Percentiles rank a stretch among this genome's conserved stretches.
These are phyloP conservation scores for Colletotrichum endophyticum DNA, from an alignment of 2,329 filamentous ascomycete genomes.

Conservation along the genomic window DNA sequence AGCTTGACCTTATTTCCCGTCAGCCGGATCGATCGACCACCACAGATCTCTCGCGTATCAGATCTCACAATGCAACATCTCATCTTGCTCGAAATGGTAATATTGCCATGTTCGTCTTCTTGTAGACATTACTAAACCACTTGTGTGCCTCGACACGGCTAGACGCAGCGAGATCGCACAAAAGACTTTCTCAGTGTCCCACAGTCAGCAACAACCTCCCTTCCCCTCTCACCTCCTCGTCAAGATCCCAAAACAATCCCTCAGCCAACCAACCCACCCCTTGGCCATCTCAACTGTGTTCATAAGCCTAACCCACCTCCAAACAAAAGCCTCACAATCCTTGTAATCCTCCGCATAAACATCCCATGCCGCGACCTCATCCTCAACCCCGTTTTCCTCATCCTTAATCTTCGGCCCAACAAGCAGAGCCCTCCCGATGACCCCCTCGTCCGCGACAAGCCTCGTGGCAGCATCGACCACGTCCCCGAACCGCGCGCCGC, in stretches of 20 bases:
- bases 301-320: constrained; percentile 57
- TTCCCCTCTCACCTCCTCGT: not conserved
- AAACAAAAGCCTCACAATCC: constrained; percentile 59
- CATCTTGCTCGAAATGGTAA: not conserved
- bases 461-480: constrained; percentile 69
- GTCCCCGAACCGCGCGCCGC: constrained; percentile 56
- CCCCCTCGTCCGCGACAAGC: constrained; percentile 61
- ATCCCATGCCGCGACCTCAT: constrained; percentile 60
- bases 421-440: constrained; percentile 61
- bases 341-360: constrained; percentile 64
- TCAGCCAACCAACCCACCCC: constrained; percentile 58
- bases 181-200: not conserved
- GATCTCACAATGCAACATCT: not conserved
- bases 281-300: constrained; percentile 53
- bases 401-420: constrained; percentile 52
- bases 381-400: not conserved
- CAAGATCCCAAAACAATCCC: constrained; percentile 21
- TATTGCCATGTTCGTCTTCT: not conserved
- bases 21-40: not conserved
- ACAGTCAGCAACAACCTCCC: not conserved
- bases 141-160: not conserved
- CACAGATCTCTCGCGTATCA: not conserved
- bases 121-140: not conserved
- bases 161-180: not conserved
- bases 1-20: not conserved